Conservation (phyloP, 2,329 filamentous ascomycete species). For the Colletotrichum kahawae region DNA sequence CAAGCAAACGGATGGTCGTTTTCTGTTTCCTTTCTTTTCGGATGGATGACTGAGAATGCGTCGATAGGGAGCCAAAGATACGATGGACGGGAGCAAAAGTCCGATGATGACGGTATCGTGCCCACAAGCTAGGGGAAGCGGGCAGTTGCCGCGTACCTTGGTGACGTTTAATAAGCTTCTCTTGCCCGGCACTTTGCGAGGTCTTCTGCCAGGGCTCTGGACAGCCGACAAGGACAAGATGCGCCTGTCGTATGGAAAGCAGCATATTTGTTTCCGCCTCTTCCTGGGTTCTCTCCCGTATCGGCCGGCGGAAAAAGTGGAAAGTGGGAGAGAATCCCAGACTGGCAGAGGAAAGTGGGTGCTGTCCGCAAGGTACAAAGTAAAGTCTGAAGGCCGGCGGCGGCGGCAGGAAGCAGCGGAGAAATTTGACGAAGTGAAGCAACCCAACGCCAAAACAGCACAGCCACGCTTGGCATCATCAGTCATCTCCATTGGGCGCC, state of each 20-base stretch:
- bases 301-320: not conserved
- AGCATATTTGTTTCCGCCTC: not conserved
- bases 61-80: not conserved
- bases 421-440: slow-evolving; percentile 6
- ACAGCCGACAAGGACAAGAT: not conserved
- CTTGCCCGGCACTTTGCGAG: not conserved
- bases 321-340: not conserved
- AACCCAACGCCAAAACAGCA: slow-evolving; percentile 14
- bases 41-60: not conserved
- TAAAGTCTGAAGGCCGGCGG: not conserved
- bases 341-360: not conserved
- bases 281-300: not conserved
- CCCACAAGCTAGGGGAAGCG: not conserved
- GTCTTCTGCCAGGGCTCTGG: not conserved
- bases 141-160: not conserved
- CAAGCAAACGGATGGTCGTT: not conserved
- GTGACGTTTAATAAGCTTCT: not conserved
- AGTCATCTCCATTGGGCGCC: slow-evolving; percentile 2
- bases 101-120: not conserved
- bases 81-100: not conserved
- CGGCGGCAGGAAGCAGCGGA: slow-evolving; percentile 12
- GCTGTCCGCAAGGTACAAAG: not conserved
- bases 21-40: not conserved
- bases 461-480: slow-evolving; percentile 18
- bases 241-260: not conserved